phyloP scores from a whole-genome alignment of 108 stramenopile species.

The Mayamaea pseudoterrestris region DNA sequence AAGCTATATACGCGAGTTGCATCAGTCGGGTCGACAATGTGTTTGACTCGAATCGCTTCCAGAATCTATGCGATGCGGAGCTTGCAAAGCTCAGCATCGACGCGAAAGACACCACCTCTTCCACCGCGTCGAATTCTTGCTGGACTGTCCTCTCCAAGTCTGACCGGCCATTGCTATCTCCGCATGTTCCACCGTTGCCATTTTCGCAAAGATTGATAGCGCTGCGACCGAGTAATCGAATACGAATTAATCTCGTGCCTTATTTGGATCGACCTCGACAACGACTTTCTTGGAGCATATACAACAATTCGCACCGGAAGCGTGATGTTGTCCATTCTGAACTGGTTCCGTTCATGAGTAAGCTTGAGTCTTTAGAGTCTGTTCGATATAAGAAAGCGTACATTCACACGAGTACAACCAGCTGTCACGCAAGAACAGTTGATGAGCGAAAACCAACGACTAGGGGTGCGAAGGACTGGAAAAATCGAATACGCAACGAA shows the following conservation, averaged over 20 bases:
- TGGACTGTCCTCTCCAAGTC: conserved; percentile 52
- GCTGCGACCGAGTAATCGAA: background rate
- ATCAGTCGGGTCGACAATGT: conserved; percentile 36
- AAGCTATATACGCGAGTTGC: conserved; percentile 48
- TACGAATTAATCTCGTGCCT: background rate
- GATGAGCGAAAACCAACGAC: background rate
- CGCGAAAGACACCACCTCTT: too few relatives aligned
- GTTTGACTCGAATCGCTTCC: conserved; percentile 48
- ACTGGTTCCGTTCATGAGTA: conserved; percentile 1
- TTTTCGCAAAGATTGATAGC: conserved; percentile 5
- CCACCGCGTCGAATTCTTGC: conserved; percentile 1
- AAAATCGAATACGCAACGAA: background rate
- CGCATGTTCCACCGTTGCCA: conserved; percentile 55
- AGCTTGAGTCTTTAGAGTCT: background rate
- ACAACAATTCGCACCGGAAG: too few relatives aligned
- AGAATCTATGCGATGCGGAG: conserved; percentile 25
- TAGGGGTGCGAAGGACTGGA: background rate
- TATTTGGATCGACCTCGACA: background rate
- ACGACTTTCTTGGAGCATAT: too few relatives aligned
- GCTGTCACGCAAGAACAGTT: background rate
- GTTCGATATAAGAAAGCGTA: conserved; percentile 11
- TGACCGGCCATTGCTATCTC: conserved; percentile 14
- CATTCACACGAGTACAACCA: too few relatives aligned
- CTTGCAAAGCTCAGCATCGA: conserved; percentile 6
- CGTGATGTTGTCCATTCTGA: conserved; percentile 1